Evolutionary conservation across 2,329 filamentous ascomycete genomes (phyloP).

Genomic region (Cytospora mali): DNA sequence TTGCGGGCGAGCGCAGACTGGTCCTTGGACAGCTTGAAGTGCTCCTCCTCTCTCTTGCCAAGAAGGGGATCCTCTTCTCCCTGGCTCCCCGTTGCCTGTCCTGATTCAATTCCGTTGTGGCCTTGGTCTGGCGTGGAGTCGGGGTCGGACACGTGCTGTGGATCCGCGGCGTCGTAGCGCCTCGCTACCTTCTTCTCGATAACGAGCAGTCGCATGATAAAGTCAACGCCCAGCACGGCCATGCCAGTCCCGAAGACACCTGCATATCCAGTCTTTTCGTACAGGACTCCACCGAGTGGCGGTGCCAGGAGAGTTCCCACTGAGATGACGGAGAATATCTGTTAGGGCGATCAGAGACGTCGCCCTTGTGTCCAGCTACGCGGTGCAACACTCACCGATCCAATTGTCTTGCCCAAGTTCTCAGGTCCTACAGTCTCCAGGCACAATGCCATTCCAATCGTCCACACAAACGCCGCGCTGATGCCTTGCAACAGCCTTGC

Average conservation of each 20-base stretch:
- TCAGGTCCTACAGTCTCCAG: slow-evolving; percentile 58
- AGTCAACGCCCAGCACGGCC: slow-evolving; percentile 57
- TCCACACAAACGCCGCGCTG: slow-evolving; percentile 62
- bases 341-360: not conserved
- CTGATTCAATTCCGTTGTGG: not conserved
- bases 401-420: slow-evolving; percentile 63
- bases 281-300: slow-evolving; percentile 61
- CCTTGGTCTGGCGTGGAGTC: slow-evolving; percentile 26
- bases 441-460: slow-evolving; percentile 59
- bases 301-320: slow-evolving; percentile 60
- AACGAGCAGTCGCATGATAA: slow-evolving; percentile 60
- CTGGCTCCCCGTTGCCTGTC: slow-evolving; percentile 28
- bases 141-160: not conserved
- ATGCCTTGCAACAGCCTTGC: slow-evolving; percentile 61
- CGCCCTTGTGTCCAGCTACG: not conserved
- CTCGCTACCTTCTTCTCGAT: slow-evolving; percentile 64
- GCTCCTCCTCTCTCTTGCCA: slow-evolving; percentile 37
- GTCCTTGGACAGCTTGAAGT: slow-evolving; percentile 47
- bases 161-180: slow-evolving; percentile 40
- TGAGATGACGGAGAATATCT: slow-evolving; percentile 62
- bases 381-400: slow-evolving; percentile 45
- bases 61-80: slow-evolving; percentile 45
- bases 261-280: slow-evolving; percentile 58
- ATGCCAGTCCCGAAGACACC: slow-evolving; percentile 62
- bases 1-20: slow-evolving; percentile 42